Base-by-base conservation (phyloP, 192 early-diverging fungal species). In the Coemansia javaensis region DNA sequence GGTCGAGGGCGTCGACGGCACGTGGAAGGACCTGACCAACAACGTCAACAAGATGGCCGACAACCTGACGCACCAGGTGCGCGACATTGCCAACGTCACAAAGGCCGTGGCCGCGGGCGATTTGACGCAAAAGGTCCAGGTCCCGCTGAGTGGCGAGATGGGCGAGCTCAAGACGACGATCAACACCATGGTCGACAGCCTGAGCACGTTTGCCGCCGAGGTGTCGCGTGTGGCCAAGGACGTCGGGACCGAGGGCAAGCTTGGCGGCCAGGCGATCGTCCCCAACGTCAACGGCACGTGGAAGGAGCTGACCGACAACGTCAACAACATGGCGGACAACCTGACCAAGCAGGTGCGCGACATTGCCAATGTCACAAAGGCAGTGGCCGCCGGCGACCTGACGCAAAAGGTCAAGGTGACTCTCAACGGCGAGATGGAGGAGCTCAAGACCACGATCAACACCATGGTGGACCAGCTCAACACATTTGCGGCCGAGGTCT, bases 211-310 rank as follows among this genome's bases (percentile, higher is more conserved):
- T 48, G 79, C 84, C 6, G 43, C 66, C 2, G 84, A 85, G 52
- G 79, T 85, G 7, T 75, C 79, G 7, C 79, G 83, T 51, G 80
- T 85, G 1, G 75, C 80, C 16, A 53, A 68, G 11, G 81, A 82
- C 47, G 83, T 85, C 22, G 82, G 82, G 5, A 84, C 82, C 2
- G 82, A 84, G 23, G 82, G 82, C 2, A 56, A 75, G 46, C 66
- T 85, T 1, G 83, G 83, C 27, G 83, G 81, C 6, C 77, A 81
- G 38, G 82, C 82, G 7, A 59, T 71, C 14, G 81, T 84, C 5
- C 56, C 70, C 14, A 65, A 64, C 44, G 80, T 84, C 9, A 79
- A 61, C 18, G 82, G 82, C 7, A 78, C 79, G 4, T 84, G 82
- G 82, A 82, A 80, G 56, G 71, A 77, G 18, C 55, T 84, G 0